A percentile compares a stretch with the other conserved stretches of the same genome.
Conservation (phyloP, 495 filamentous ascomycete species). For the Penicillium herquei region DNA sequence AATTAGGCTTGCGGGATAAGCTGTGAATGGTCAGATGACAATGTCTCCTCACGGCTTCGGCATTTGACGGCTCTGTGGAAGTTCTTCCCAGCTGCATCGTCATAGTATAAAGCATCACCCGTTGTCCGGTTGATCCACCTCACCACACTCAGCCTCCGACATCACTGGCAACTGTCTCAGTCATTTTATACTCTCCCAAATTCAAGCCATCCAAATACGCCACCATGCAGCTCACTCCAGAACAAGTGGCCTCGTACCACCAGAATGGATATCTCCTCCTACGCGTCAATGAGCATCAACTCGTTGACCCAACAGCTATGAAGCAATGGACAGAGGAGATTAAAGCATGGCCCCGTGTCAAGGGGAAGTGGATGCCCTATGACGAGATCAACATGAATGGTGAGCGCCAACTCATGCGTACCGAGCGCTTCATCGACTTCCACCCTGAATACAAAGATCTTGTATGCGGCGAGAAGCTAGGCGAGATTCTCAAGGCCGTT, state of each 20-base stretch:
- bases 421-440: slow-evolving; percentile 43
- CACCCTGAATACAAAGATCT: slow-evolving; percentile 34
- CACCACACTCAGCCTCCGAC: no score
- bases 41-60: no score
- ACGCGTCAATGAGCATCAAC: slow-evolving; percentile 26
- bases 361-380: slow-evolving; percentile 46
- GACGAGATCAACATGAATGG: slow-evolving; percentile 43
- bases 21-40: no score
- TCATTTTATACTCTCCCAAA: no score
- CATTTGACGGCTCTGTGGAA: no score
- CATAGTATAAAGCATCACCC: no score
- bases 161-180: no score
- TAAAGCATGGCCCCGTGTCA: slow-evolving; percentile 34
- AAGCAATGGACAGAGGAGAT: slow-evolving; percentile 42
- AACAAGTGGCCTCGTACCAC: slow-evolving; percentile 34
- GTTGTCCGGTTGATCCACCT: no score
- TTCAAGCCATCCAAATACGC: no score
- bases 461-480: slow-evolving; percentile 32
- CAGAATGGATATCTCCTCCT: slow-evolving; percentile 39
- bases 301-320: slow-evolving; percentile 26
- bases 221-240: slow-evolving; percentile 12
- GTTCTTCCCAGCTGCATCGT: no score
- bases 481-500: slow-evolving; percentile 33
- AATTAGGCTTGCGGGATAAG: no score
- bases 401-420: slow-evolving; percentile 42